phyloP scores from a whole-genome alignment of 2,329 filamentous ascomycete species.

The Phialemonium atrogriseum region DNA sequence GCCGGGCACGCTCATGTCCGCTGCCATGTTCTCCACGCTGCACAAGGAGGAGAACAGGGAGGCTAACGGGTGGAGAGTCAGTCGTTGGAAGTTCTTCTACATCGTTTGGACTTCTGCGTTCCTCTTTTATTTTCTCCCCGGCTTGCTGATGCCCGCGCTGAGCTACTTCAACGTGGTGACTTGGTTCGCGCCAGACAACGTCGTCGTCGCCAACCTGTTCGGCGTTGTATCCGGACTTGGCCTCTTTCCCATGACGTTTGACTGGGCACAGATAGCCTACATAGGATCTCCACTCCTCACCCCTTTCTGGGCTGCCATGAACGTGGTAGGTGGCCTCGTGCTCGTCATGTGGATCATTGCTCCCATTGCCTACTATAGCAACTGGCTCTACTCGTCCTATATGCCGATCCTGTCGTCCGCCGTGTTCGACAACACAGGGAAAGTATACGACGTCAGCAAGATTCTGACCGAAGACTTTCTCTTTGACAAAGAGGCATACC shows the following conservation, averaged over 20 bases:
- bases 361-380: conserved; percentile 72
- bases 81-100: conserved; percentile 78
- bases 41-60: conserved; percentile 78
- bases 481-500: conserved; percentile 70
- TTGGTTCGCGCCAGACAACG: conserved; percentile 79
- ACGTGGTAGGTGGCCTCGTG: conserved; percentile 71
- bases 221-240: conserved; percentile 79
- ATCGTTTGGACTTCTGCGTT: conserved; percentile 64
- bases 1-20: conserved; percentile 82
- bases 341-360: conserved; percentile 81
- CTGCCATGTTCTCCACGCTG: conserved; percentile 79
- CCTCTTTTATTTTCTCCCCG: conserved; percentile 77
- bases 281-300: conserved; percentile 79
- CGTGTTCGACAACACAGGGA: conserved; percentile 78
- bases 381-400: conserved; percentile 72
- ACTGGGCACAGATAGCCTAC: conserved; percentile 85
- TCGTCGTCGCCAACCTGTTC: conserved; percentile 81
- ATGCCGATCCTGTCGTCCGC: conserved; percentile 79
- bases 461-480: conserved; percentile 71
- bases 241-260: conserved; percentile 78
- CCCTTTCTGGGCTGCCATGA: conserved; percentile 80
- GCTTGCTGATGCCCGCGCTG: conserved; percentile 71
- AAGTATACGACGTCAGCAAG: conserved; percentile 71
- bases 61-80: conserved; percentile 75
- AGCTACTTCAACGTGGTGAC: conserved; percentile 87